Percentiles rank a stretch among this genome's conserved stretches.
Evolutionary conservation across 192 early-diverging fungal species (phyloP).

Genomic region (Entophlyctis helioformis): DNA sequence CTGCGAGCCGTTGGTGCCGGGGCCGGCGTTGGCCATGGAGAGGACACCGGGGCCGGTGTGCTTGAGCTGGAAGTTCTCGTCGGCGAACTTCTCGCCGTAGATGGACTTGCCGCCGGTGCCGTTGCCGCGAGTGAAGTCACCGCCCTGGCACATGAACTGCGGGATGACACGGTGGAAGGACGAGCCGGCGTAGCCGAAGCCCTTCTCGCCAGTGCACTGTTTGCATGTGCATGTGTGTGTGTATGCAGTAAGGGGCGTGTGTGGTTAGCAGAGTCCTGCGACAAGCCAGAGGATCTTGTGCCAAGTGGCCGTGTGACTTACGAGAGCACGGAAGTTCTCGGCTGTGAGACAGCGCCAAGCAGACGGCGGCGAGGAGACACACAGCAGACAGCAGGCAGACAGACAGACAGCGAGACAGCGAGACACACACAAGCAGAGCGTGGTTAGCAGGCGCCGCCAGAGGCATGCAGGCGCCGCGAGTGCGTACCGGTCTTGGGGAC

Average conservation of each 20-base stretch:
- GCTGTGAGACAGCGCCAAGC: too few species aligned
- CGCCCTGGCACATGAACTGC: conserved; percentile 56
- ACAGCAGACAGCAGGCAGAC: too few species aligned
- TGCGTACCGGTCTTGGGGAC: conserved; percentile 34
- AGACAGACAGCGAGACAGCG: too few species aligned
- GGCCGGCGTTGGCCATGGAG: conserved; percentile 41
- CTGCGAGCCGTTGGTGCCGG: conserved; percentile 29
- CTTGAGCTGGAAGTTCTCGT: conserved; percentile 80
- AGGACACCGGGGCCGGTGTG: conserved; percentile 53
- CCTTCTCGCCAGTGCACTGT: conserved; percentile 83
- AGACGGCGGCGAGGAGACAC: too few species aligned
- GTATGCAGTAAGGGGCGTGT: background rate
- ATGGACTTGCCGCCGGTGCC: conserved; percentile 79
- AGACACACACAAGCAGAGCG: too few species aligned
- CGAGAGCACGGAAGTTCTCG: conserved; percentile 91
- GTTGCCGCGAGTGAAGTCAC: conserved; percentile 65
- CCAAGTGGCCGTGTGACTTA: too few species aligned
- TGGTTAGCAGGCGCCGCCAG: background rate
- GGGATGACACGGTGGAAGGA: conserved; percentile 83
- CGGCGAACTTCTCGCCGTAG: conserved; percentile 71
- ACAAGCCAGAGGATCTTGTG: too few species aligned
- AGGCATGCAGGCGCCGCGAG: background rate
- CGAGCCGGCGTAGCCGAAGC: conserved; percentile 63
- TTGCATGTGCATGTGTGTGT: background rate
- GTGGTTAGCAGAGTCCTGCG: too few species aligned